Evolutionary conservation across 345 rosid genomes (phyloP).

Genomic region (Eucalyptus marginata): DNA sequence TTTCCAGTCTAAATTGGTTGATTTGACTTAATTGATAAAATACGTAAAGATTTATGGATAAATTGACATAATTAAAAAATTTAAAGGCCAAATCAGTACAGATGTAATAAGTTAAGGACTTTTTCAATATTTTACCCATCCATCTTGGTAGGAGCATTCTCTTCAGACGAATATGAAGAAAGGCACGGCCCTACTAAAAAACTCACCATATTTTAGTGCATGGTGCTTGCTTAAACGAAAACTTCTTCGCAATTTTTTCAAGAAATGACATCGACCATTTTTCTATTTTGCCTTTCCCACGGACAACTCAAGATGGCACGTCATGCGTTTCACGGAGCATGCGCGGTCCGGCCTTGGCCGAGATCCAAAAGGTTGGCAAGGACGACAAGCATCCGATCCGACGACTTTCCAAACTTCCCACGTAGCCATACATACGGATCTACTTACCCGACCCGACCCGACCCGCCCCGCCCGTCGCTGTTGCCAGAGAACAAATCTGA

Average conservation of each 20-base stretch:
- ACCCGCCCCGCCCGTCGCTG: background rate
- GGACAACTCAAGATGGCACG: background rate
- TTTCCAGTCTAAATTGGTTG: accelerated
- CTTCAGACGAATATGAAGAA: background rate
- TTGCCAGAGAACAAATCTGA: background rate
- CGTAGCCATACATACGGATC: background rate
- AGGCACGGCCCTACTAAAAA: background rate
- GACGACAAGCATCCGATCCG: background rate
- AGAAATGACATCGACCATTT: background rate
- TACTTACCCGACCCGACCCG: background rate
- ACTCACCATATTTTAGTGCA: background rate
- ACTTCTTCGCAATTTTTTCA: background rate
- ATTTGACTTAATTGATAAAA: no score
- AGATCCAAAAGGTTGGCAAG: background rate
- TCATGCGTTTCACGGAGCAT: background rate
- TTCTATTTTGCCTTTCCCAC: background rate
- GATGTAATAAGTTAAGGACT: accelerated
- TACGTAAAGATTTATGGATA: no score
- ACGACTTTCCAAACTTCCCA: background rate
- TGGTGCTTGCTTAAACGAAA: background rate
- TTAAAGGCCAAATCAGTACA: accelerated
- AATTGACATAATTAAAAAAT: no score
- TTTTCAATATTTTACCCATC: background rate
- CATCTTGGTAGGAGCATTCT: background rate
- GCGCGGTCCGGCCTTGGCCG: background rate